phyloP scores from a whole-genome alignment of 2,329 filamentous ascomycete genomes.

The Fusarium verrucosum region DNA sequence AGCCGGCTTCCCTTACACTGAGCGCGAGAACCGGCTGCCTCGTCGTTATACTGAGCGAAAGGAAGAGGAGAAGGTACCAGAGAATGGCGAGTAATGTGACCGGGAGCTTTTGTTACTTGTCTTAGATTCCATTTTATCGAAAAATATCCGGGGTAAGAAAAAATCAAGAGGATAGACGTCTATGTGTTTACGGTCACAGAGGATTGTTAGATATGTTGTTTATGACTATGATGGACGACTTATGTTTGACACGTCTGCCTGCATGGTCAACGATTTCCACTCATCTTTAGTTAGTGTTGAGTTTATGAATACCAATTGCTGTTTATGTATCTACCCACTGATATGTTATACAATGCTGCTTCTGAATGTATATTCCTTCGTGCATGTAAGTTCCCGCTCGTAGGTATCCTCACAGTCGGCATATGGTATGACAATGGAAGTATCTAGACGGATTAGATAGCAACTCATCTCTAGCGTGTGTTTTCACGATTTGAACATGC shows the following conservation, averaged over 20 bases:
- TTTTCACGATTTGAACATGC: background rate
- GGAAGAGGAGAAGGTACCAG: slow-evolving; percentile 8
- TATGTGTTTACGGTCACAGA: slow-evolving; percentile 8
- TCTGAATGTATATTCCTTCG: background rate
- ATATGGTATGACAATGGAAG: background rate
- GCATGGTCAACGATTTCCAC: slow-evolving; percentile 25
- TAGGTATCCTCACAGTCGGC: background rate
- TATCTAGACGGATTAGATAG: too few species aligned
- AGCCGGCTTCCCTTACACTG: slow-evolving; percentile 66
- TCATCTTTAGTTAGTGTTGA: slow-evolving; percentile 13
- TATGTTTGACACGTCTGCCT: slow-evolving; percentile 12
- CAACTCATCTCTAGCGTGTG: too few species aligned
- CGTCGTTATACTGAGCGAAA: slow-evolving; percentile 42
- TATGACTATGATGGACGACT: slow-evolving; percentile 19
- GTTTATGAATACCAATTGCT: slow-evolving; percentile 15
- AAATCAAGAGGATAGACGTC: slow-evolving; percentile 8
- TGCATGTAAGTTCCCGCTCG: background rate
- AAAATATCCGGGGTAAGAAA: background rate
- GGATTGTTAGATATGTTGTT: slow-evolving; percentile 22
- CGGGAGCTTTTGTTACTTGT: background rate
- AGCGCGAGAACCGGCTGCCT: slow-evolving; percentile 70
- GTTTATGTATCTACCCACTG: background rate
- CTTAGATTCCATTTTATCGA: background rate
- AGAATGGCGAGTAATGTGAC: slow-evolving; percentile 20
- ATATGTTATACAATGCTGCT: background rate